Evolutionary conservation across 495 filamentous ascomycete genomes (phyloP).

Genomic region (Lophiotrema nucula): DNA sequence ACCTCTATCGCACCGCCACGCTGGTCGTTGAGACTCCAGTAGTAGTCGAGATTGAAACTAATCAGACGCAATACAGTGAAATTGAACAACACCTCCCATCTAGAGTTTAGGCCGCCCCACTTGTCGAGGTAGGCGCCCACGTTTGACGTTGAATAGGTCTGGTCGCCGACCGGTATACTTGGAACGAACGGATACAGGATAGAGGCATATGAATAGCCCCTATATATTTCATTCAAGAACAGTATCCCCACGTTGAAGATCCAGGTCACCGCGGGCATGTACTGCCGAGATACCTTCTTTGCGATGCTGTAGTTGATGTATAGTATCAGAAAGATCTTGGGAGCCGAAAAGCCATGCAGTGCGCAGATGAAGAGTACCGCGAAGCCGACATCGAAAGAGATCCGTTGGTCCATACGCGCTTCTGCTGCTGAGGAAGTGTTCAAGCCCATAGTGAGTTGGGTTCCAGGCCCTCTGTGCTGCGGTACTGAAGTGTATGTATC

Average conservation of each 20-base stretch:
- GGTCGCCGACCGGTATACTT: constrained; percentile 37
- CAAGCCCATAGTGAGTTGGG: constrained; percentile 31
- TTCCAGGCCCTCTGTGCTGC: constrained; percentile 16
- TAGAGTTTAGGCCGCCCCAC: constrained; percentile 74
- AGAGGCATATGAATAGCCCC: constrained; percentile 69
- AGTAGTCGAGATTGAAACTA: constrained; percentile 95
- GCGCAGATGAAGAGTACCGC: constrained; percentile 72
- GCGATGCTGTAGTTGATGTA: constrained; percentile 78
- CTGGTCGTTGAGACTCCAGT: constrained; percentile 77
- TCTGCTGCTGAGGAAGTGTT: constrained; percentile 55
- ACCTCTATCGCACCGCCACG: constrained; percentile 79
- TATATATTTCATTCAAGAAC: constrained; percentile 84
- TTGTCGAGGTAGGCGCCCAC: constrained; percentile 70
- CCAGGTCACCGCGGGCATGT: constrained; percentile 80
- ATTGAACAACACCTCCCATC: constrained; percentile 97
- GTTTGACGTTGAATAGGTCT: constrained; percentile 44
- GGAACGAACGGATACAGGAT: constrained; percentile 57
- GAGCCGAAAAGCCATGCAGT: constrained; percentile 79
- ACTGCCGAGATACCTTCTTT: constrained; percentile 62
- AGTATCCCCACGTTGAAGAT: constrained; percentile 83
- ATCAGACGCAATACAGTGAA: constrained; percentile 90
- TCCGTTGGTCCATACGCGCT: constrained; percentile 68
- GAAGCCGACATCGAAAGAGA: constrained; percentile 80
- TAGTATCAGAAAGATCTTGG: constrained; percentile 79
- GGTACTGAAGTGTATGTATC: constrained; percentile 33